Evolutionary conservation across 2,329 filamentous ascomycete genomes (phyloP), one percentile per base, ranked within the genome.

Genomic region (Trichophaea hybrida): DNA sequence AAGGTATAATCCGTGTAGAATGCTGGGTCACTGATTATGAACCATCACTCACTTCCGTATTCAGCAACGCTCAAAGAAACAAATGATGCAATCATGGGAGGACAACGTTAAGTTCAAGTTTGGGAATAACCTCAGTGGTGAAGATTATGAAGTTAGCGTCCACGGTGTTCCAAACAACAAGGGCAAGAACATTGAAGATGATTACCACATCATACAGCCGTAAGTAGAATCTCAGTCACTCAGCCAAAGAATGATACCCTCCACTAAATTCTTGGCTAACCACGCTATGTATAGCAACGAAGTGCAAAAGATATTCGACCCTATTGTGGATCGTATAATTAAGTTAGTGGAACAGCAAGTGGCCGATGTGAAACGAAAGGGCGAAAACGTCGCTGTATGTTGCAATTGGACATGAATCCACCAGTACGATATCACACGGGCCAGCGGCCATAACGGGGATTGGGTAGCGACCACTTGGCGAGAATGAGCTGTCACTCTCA

Each of bases 141-240:
- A 13, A 6, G 44, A 6, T 1, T 55, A 35, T 37, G 51, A 55
- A 55, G 34, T 55, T 7, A 35, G 13, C n/a, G 6, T 37, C 15
- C 10, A 4, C 15, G 51, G 86, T 1, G 73, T 89, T 1, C 78
- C 85, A 0, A 86, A 91, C 67, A 84, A 90, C 60, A 83, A 88
- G 71, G 83, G 83, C 54, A 83, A 80, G 13, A 84, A 85, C 0
- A 74, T 90, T 6, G 86, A 91, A 70, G 85, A 80, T 1, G 86
- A 86, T 1, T 90, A 90, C 72, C 71, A 91, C 32, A 57, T 61
- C 43, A 15, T 64, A 37, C 55, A 15, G 24, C 44, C 31, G 31
- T 37, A 35, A 40, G 51, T 55, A 5, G 1, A 4, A 24, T 24
- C 24, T 24, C 8, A 40, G 31, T 3, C 1, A 55, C 13, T 51